Conservation (phyloP, 2,329 filamentous ascomycete genomes). For the Arthrobotrys musiformis region DNA sequence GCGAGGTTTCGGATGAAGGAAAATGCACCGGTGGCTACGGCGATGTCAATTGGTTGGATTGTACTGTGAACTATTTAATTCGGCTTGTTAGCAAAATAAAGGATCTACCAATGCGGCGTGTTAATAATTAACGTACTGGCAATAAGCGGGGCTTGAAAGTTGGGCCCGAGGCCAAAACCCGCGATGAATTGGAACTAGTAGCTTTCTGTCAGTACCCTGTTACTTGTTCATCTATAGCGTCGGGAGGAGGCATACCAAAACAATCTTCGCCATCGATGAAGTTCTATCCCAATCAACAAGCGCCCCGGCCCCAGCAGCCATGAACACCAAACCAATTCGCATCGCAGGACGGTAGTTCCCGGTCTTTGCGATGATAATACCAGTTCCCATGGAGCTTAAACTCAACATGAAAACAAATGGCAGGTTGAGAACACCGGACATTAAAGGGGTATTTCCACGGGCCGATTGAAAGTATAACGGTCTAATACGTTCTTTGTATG, state of each 20-base stretch:
- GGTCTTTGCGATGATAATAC: conserved; percentile 70
- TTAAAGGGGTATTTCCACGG: conserved; percentile 70
- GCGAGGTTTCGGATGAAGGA: conserved; percentile 71
- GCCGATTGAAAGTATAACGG: conserved; percentile 74
- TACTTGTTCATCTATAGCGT: background rate
- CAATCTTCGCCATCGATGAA: conserved; percentile 69
- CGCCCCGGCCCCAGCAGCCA: conserved; percentile 74
- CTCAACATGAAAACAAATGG: conserved; percentile 70
- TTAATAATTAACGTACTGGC: conserved; percentile 44
- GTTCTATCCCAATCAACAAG: conserved; percentile 71
- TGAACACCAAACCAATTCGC: conserved; percentile 69
- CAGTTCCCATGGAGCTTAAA: conserved; percentile 64
- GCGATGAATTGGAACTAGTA: conserved; percentile 57
- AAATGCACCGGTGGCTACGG: conserved; percentile 72
- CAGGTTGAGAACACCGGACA: conserved; percentile 72
- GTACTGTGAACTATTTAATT: conserved; percentile 70
- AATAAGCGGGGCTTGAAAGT: conserved; percentile 59
- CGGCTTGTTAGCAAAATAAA: background rate
- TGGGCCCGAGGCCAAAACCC: conserved; percentile 58
- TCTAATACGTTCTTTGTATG: background rate
- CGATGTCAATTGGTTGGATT: conserved; percentile 71
- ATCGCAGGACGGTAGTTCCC: conserved; percentile 72
- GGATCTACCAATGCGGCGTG: too few species aligned
- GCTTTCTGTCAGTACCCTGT: background rate
- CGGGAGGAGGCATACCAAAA: conserved; percentile 67